Evolutionary conservation across 148 eudicot genomes (phyloP).

Genomic region (Silene conica): DNA sequence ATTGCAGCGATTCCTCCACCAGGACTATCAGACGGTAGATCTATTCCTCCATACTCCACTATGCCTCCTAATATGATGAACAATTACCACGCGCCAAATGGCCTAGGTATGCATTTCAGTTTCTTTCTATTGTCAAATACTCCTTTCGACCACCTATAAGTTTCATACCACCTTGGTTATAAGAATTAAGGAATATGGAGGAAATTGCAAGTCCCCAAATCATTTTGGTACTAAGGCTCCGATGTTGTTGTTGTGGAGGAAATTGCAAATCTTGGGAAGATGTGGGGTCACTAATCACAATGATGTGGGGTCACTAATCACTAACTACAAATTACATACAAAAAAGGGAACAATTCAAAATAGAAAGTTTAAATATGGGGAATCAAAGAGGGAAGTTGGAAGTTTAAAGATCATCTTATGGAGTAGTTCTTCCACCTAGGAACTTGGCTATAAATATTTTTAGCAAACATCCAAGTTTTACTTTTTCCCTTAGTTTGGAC

Average conservation of each 20-base stretch:
- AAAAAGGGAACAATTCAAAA: not conserved
- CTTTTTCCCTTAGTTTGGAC: too few species aligned
- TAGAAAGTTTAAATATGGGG: not conserved
- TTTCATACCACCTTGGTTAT: not conserved
- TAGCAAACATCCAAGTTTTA: not conserved
- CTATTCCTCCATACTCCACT: conserved; percentile 30
- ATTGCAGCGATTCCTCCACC: conserved; percentile 44
- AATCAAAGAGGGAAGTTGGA: not conserved
- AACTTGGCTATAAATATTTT: not conserved
- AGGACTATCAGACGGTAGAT: conserved; percentile 39
- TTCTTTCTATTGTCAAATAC: not conserved
- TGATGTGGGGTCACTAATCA: not conserved
- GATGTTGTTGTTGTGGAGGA: too few species aligned
- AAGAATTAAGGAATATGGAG: not conserved
- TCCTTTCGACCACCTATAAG: not conserved
- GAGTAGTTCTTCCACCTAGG: not conserved
- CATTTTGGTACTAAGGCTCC: too few species aligned
- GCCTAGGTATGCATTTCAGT: conserved; percentile 45
- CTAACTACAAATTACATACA: not conserved
- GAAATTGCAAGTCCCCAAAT: not conserved
- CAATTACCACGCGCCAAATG: conserved; percentile 43
- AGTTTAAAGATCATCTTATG: not conserved
- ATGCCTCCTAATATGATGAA: conserved; percentile 34
- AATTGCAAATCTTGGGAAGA: not conserved
- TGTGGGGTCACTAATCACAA: not conserved